These are phyloP conservation scores for Schizophyllum amplum DNA, from an alignment of 1,284 basidiomycete species.

Conservation along the genomic window DNA sequence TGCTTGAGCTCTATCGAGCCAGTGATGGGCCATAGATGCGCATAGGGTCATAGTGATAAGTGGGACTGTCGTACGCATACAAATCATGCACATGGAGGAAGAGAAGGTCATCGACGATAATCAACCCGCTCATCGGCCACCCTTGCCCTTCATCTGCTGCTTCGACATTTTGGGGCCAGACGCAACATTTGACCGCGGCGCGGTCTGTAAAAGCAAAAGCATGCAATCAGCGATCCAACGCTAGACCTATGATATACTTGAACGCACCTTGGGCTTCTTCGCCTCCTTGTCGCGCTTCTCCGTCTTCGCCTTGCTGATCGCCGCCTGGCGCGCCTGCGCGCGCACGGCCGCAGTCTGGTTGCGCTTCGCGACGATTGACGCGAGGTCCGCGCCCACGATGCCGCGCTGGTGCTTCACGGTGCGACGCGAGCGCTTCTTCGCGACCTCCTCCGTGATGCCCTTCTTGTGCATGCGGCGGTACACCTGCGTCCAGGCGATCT, in stretches of 20 bases:
- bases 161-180: slow-evolving; percentile 83
- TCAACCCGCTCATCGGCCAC: slow-evolving; percentile 14
- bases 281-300: slow-evolving; percentile 96
- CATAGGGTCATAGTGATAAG: background rate
- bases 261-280: slow-evolving; percentile 80
- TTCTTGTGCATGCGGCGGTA: slow-evolving; percentile 99
- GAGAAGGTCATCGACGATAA: background rate
- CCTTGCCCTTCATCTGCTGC: slow-evolving; percentile 90
- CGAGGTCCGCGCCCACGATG: slow-evolving; percentile 94
- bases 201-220: slow-evolving; percentile 32
- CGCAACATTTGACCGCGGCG: slow-evolving; percentile 45
- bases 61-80: background rate
- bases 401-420: slow-evolving; percentile 99
- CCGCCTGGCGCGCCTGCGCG: slow-evolving; percentile 71
- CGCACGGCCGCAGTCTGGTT: slow-evolving; percentile 88
- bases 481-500: slow-evolving; percentile 97
- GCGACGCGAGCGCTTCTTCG: slow-evolving; percentile 97
- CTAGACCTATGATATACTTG: background rate
- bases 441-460: slow-evolving; percentile 97
- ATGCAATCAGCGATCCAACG: background rate
- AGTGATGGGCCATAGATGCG: background rate
- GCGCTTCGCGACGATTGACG: slow-evolving; percentile 84
- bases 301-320: slow-evolving; percentile 87
- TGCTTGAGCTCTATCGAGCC: no score
- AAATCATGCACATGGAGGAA: background rate